Base-by-base conservation (phyloP, 805 yeast genomes). In the Brettanomyces nanus region DNA sequence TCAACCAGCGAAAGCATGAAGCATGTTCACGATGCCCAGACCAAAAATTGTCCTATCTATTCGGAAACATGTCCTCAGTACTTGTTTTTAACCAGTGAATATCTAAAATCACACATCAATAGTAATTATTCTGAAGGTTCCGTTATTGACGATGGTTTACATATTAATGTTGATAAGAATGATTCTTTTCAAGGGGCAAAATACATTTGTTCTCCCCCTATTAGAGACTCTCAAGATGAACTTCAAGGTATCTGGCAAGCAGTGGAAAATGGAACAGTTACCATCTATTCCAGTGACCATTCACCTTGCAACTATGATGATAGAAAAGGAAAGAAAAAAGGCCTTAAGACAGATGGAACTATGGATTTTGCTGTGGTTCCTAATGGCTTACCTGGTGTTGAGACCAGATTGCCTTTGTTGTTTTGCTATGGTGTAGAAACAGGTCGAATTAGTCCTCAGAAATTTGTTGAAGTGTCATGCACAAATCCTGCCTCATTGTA, bases 31-130 rank as follows among this genome's bases (percentile, higher is more conserved):
- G 51, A 45, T 3, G 73, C 74, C 0, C 73, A 69, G 51, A 60
- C 59, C 26, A 46, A 56, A 14, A 48, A 61, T 39, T 48, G 58
- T 18, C 73, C 73, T n/a, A 57, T 69, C 4, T 64, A 54, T 45
- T 71, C 73, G 5, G 74, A 69, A 45, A 69, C 75, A 1, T 69
- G 75, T 43, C 74, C 75, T 9, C 75, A 69, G 52, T 69, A 69
- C 42, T 49, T 69, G 21, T 63, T 67, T 38, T 45, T 69, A 19
- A 65, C 71, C 3, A 61, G 66, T 23, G 68, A 64, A 28, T 53
- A 52, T 18, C 45, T 65, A 37, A 57, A 58, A 37, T 42, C 42
- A 32, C 51, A 51, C 3, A 45, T 47, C 25, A 49, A 54, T 37
- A 15, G 19, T 7, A 6, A 15, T 14, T 11, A 29, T 7, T 15